Conservation (phyloP, 2,329 filamentous ascomycete species). For the Phialophora verrucosa region DNA sequence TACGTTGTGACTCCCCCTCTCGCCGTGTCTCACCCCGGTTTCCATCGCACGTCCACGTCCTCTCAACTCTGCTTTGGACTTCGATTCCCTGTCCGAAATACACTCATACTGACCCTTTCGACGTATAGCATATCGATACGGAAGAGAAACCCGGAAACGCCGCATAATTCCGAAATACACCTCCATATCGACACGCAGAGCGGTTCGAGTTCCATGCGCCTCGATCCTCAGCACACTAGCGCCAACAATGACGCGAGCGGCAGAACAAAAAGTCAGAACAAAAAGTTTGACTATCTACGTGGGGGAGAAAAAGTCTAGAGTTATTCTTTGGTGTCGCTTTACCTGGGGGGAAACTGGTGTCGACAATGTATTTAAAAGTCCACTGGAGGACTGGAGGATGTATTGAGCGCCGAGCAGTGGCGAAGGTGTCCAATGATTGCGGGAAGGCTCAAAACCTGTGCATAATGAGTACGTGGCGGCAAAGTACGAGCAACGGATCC, state of each 20-base stretch:
- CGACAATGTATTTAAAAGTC: not conserved
- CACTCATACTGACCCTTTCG: constrained; percentile 5
- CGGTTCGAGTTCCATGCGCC: not conserved
- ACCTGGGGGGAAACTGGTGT: not conserved
- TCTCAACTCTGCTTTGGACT: not conserved
- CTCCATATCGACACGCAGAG: not conserved
- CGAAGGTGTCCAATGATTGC: not conserved
- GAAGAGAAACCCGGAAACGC: constrained; percentile 87
- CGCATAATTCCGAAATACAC: constrained; percentile 17
- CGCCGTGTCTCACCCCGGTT: not conserved
- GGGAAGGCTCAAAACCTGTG: not conserved
- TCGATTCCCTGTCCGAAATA: not conserved
- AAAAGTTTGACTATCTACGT: not conserved
- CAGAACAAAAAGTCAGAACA: not conserved
- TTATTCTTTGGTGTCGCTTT: not conserved
- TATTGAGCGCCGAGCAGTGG: not conserved
- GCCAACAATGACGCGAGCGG: not conserved
- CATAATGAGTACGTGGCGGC: not conserved
- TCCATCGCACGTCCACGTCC: not conserved
- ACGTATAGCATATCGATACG: constrained; percentile 77
- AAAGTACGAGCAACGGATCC: not conserved
- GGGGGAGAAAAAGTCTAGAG: not conserved
- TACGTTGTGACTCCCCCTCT: constrained; percentile 9
- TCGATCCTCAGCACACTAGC: not conserved
- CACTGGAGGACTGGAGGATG: not conserved